phyloP scores from a whole-genome alignment of 2,329 filamentous ascomycete genomes.

The Venturiaceae sp. region DNA sequence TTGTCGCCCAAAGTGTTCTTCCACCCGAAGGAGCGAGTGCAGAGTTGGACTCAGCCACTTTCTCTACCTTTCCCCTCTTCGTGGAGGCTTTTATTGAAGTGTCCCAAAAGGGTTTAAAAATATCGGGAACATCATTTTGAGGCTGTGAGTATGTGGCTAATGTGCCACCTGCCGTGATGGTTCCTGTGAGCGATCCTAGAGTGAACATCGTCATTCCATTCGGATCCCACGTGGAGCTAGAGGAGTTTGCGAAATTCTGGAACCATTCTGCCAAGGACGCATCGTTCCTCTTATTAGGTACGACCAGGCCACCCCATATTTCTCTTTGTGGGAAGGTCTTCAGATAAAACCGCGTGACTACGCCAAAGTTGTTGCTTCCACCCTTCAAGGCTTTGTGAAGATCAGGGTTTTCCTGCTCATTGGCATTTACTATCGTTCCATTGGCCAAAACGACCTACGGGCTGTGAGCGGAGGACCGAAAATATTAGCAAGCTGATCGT shows the following conservation, averaged over 20 bases:
- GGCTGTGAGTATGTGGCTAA: neutral
- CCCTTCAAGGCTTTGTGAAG: conserved; percentile 25
- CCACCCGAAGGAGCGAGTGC: conserved; percentile 4
- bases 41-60: conserved; percentile 7
- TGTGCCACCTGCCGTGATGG: neutral
- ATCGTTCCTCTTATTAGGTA: neutral
- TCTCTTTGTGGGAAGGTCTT: conserved; percentile 1
- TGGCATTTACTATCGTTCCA: conserved; percentile 22
- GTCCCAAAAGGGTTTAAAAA: neutral
- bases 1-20: conserved; percentile 14
- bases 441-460: conserved; percentile 25
- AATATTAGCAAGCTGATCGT: neutral
- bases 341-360: conserved; percentile 20
- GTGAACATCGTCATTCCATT: neutral
- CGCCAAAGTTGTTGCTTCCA: conserved; percentile 26
- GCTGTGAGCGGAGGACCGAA: neutral
- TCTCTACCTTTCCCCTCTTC: conserved; percentile 12
- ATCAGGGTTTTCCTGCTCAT: conserved; percentile 15
- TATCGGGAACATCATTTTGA: conserved; percentile 5
- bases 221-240: neutral
- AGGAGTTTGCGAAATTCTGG: neutral
- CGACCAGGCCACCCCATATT: neutral
- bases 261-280: neutral
- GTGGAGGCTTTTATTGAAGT: conserved; percentile 10
- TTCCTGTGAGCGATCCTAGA: neutral